Conservation (phyloP, 495 filamentous ascomycete genomes). For the Xylaria palmicola region DNA sequence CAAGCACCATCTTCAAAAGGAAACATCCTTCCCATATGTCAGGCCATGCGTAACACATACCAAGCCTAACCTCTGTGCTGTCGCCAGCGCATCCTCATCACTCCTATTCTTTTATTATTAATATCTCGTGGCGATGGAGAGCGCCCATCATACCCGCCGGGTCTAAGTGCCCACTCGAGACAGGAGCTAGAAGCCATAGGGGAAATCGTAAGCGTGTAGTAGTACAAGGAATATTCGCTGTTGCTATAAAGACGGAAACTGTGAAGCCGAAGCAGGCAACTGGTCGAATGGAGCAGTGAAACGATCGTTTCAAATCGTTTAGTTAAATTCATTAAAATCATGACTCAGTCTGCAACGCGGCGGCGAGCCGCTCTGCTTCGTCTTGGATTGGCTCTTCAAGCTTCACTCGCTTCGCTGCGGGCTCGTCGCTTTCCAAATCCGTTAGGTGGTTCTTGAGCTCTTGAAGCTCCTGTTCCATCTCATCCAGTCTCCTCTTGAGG, state of each 20-base stretch:
- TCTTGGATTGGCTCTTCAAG: conserved; percentile 9
- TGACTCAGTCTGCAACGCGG: conserved; percentile 7
- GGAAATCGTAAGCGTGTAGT: conserved; percentile 11
- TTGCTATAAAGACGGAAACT: neutral
- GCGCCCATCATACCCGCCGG: neutral
- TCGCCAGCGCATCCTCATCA: neutral
- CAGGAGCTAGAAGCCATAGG: neutral
- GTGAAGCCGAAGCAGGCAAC: neutral
- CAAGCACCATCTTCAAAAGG: conserved; percentile 5
- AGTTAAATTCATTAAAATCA: neutral
- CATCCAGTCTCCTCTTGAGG: conserved; percentile 76
- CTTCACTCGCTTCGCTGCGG: conserved; percentile 29
- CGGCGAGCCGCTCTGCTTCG: conserved; percentile 11
- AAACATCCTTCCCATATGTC: neutral
- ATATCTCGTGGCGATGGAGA: neutral
- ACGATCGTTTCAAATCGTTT: neutral
- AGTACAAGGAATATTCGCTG: conserved; percentile 12
- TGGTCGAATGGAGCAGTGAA: neutral
- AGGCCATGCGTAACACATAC: neutral
- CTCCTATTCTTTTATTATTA: conserved; percentile 13
- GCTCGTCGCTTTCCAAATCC: conserved; percentile 31
- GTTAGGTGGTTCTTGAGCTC: conserved; percentile 40
- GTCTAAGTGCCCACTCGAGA: conserved; percentile 4
- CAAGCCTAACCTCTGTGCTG: neutral
- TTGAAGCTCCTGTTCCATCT: conserved; percentile 63